Conservation (phyloP, 2,329 filamentous ascomycete species). For the Cryphonectria parasitica region DNA sequence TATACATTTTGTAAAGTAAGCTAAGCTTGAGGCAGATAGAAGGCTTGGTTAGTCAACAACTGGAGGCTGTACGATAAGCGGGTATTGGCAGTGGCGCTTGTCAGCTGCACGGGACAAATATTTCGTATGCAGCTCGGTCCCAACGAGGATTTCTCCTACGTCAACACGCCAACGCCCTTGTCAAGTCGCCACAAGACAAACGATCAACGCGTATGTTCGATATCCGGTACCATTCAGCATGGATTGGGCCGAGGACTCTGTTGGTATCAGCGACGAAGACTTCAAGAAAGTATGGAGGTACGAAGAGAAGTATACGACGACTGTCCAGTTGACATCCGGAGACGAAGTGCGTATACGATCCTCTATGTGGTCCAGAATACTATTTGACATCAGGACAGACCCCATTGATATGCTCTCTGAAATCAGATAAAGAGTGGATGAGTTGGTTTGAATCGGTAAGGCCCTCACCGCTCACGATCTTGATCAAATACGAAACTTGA, state of each 20-base stretch:
- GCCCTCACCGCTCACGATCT: neutral
- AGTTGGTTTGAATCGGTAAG: conserved; percentile 17
- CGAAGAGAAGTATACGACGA: conserved; percentile 4
- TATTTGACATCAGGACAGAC: neutral
- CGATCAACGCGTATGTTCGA: neutral
- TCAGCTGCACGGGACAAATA: neutral
- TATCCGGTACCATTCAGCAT: neutral
- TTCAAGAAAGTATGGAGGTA: conserved; percentile 10
- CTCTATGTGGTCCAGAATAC: neutral
- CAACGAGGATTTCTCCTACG: neutral
- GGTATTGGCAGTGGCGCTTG: too few relatives aligned
- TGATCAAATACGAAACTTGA: neutral
- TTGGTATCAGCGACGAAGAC: conserved; percentile 3
- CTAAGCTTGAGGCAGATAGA: too few relatives aligned
- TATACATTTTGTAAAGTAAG: too few relatives aligned
- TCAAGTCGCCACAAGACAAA: neutral
- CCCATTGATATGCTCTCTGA: conserved; percentile 1
- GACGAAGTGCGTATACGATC: neutral
- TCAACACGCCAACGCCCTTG: neutral
- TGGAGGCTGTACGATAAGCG: too few relatives aligned
- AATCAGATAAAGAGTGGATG: conserved; percentile 23
- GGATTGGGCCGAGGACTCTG: conserved; percentile 9
- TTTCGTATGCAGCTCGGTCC: neutral
- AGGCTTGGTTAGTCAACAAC: too few relatives aligned
- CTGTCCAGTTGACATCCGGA: neutral